phyloP scores from a whole-genome alignment of 495 filamentous ascomycete genomes.

The Neurospora sp. region DNA sequence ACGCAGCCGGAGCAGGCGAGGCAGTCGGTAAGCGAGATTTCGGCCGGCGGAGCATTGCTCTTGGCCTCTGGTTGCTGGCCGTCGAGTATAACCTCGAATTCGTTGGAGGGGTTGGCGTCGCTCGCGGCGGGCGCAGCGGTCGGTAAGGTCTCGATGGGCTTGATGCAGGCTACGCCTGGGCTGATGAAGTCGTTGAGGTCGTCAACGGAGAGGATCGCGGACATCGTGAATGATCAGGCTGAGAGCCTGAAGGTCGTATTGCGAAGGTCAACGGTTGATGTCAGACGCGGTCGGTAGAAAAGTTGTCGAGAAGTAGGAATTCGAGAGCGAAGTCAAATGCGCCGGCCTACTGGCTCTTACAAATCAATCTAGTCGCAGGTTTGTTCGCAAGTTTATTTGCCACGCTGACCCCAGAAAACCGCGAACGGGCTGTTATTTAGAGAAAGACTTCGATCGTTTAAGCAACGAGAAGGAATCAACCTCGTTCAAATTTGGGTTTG shows the following conservation, averaged over 20 bases:
- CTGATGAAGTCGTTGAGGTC: slow-evolving; percentile 98
- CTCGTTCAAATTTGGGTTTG: slow-evolving; percentile 4
- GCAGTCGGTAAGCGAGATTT: slow-evolving; percentile 95
- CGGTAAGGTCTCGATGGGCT: slow-evolving; percentile 87
- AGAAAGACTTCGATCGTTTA: neutral
- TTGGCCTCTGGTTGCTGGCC: slow-evolving; percentile 53
- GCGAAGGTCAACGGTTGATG: neutral
- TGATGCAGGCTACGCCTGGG: slow-evolving; percentile 95
- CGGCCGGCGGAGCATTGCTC: slow-evolving; percentile 41
- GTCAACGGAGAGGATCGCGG: slow-evolving; percentile 90
- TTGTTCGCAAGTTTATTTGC: neutral
- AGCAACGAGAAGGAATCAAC: neutral
- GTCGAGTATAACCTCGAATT: slow-evolving; percentile 85
- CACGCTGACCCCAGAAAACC: neutral
- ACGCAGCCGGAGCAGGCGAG: slow-evolving; percentile 97
- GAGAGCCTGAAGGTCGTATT: neutral
- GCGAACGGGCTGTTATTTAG: neutral
- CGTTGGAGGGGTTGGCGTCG: slow-evolving; percentile 24
- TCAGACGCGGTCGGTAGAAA: neutral
- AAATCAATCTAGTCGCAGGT: neutral
- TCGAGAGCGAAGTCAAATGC: neutral
- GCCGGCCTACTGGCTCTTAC: neutral
- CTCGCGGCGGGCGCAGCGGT: slow-evolving; percentile 6
- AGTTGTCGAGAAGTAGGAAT: neutral
- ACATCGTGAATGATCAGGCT: slow-evolving; percentile 45